Evolutionary conservation across 176 grass and related monocot species (phyloP), one percentile per base, ranked within the genome.

Genomic region (Musa beccarii): DNA sequence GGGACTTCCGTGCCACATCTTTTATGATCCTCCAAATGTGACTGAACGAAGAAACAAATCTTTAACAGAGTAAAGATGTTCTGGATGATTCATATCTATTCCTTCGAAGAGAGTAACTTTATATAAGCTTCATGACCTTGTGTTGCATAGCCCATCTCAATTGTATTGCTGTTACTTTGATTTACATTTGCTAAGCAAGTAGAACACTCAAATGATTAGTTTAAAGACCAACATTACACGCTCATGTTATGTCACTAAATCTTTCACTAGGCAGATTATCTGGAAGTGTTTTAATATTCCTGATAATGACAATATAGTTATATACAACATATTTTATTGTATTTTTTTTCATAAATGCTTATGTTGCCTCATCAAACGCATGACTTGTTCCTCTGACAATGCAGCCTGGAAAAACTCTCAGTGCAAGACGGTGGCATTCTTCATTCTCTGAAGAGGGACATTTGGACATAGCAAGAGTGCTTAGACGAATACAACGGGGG

Each of bases 381-480:
- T 43, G 3, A 68, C 49, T 1, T 80, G 69, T 43, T 9, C 54
- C 1, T 54, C 29, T 63, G 17, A 49, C 74, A 24, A 86, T 79
- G 73, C 81, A 98, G 95, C 90, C 88, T 84, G 84, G 90, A 49
- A 89, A 83, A 61, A 98, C 95, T 11, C 79, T 98, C 16, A 93
- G 95, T 76, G 82, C 85, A 52, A 98, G 66, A 83, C 80, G 90
- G 86, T 98, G 95, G 95, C 84, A 89, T 71, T 75, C 92, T 54
- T 92, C 92, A 22, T 86, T 89, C 74, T 91, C 87, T 14, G 88
- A 88, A 76, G 95, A 93, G 69, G 95, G 95, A 34, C 51, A 61
- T 53, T 71, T 98, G 49, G 90, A 98, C 53, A 85, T 87, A 74
- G 84, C 88, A 62, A 81, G 80, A 63, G 86, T 93, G 56, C 79